These are phyloP conservation scores for Sclerotinia borealis DNA, from an alignment of 2,329 filamentous ascomycete species.

Conservation along the genomic window DNA sequence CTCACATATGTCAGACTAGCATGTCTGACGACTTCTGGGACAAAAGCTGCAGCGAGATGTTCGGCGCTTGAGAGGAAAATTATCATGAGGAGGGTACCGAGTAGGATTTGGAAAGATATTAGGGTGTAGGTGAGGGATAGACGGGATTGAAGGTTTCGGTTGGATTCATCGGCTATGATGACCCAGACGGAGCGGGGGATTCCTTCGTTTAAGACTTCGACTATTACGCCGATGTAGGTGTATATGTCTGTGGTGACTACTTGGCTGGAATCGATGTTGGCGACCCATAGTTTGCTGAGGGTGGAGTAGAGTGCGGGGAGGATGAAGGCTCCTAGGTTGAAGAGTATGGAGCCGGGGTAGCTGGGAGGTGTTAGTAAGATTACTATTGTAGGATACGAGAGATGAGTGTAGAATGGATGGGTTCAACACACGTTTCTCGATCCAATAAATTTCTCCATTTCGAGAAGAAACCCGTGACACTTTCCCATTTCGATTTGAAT, in stretches of 20 bases:
- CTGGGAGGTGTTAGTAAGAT: constrained; percentile 25
- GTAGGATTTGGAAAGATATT: constrained; percentile 50
- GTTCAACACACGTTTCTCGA: not conserved
- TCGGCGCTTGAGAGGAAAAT: constrained; percentile 49
- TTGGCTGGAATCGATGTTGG: constrained; percentile 55
- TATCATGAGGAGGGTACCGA: constrained; percentile 56
- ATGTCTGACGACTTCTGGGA: constrained; percentile 51
- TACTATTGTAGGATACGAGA: not conserved
- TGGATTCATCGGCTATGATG: constrained; percentile 59
- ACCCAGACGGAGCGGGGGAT: constrained; percentile 63
- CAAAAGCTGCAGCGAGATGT: constrained; percentile 54
- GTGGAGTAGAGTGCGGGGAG: constrained; percentile 63
- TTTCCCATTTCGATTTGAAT: not conserved
- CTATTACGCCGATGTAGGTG: constrained; percentile 62
- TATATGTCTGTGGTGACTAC: constrained; percentile 61
- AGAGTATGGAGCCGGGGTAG: constrained; percentile 52
- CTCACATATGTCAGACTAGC: constrained; percentile 58
- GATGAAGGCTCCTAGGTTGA: constrained; percentile 57
- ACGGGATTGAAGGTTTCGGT: constrained; percentile 44
- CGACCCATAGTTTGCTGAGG: constrained; percentile 65
- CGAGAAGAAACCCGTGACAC: too few species aligned
- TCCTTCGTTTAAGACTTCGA: constrained; percentile 67
- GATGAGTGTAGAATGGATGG: not conserved
- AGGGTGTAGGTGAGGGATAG: constrained; percentile 57
- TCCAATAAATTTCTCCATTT: not conserved